Evolutionary conservation across 805 yeast species (phyloP), one percentile per base, ranked within the genome.

Genomic region (Tetrapisispora nanseiensis): DNA sequence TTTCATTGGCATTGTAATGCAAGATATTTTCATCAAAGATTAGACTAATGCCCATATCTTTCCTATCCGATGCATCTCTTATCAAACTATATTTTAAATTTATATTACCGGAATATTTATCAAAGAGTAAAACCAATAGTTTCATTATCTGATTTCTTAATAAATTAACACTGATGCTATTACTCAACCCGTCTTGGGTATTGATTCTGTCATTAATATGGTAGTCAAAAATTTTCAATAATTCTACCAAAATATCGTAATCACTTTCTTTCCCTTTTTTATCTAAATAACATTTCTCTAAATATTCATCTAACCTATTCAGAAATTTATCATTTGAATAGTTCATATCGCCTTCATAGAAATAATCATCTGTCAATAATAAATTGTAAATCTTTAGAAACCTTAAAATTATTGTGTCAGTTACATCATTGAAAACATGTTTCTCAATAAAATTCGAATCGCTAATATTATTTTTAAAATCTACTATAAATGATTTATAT

Each of bases 1-100:
- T 54, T 26, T 46, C 45, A 35, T 51, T 35, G 16, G 26, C 16
- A 35, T 50, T 16, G 46, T 46, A 8, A 7, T 37, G 19, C 13
- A 28, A n/a, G 21, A 37, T 21, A 21, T 20, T 27, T 28, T 37
- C 18, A 28, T 27, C 26, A 27, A 37, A 37, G 4, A 27, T 18
- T 10, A 18, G 8, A 13, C 19, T 21, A 3, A 20, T 27, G 7
- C 20, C 18, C 3, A 4, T 35, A 19, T 26, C 16, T 3, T 35
- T 24, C 5, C 18, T 23, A 23, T 11, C 16, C 3, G 19, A 10
- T 16, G 38, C 15, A 15, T 35, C 38, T 24, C 38, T 23, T 26
- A 35, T 35, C 11, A 35, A 16, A 35, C 38, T 15, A 16, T 37
- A 37, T 23, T 37, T 37, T 15, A 37, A 37, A 23, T 30, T 29